Conservation (phyloP, 179 eudicot genomes). For the Corrigiola litoralis region DNA sequence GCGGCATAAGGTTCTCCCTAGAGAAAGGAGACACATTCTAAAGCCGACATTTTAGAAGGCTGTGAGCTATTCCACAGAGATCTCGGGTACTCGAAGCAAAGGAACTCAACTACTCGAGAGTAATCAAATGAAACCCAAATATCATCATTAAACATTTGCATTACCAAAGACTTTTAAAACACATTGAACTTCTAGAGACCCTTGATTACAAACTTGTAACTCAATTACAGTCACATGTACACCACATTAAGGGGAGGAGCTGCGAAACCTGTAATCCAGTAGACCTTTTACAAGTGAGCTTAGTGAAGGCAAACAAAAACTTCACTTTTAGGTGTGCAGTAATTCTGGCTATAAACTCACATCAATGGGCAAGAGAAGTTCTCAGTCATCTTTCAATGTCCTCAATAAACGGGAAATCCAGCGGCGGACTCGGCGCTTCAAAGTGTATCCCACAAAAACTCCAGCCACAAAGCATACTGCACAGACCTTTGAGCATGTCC, state of each 20-base stretch:
- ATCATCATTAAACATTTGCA: background rate
- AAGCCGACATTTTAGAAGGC: too few species aligned
- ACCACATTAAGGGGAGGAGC: conserved; percentile 1
- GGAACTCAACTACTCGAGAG: too few species aligned
- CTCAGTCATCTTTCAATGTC: conserved; percentile 50
- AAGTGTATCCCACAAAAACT: conserved; percentile 51
- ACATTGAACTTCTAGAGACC: background rate
- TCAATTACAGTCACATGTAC: conserved; percentile 7
- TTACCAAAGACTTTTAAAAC: background rate
- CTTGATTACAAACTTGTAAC: background rate
- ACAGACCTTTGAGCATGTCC: conserved; percentile 66
- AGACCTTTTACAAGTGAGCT: background rate
- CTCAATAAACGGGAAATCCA: conserved; percentile 45
- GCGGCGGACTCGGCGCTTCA: conserved; percentile 57
- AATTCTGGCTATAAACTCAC: background rate
- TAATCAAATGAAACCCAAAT: too few species aligned
- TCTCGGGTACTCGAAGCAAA: too few species aligned
- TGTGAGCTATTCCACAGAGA: too few species aligned
- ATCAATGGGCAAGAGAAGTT: background rate
- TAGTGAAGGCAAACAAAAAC: background rate
- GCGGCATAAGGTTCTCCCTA: too few species aligned
- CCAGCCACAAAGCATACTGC: conserved; percentile 57
- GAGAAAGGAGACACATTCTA: too few species aligned
- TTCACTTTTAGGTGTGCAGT: background rate
- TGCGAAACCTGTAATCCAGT: background rate